A percentile compares a stretch with the other conserved stretches of the same genome.
Evolutionary conservation across 495 filamentous ascomycete species (phyloP).

Genomic region (Apodospora peruviana): DNA sequence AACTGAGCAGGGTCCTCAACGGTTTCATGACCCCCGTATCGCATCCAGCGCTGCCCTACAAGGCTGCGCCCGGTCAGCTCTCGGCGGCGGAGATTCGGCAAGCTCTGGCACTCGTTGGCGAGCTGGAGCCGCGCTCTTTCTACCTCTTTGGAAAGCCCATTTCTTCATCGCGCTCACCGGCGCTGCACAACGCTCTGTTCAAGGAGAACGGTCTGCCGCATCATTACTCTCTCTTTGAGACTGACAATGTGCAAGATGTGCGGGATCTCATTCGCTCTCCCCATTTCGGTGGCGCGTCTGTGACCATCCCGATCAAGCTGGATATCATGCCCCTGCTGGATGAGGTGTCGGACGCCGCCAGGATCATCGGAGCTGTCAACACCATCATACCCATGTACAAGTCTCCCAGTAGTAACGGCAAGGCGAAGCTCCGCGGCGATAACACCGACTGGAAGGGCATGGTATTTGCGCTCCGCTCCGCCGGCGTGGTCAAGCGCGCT

Average conservation of each 20-base stretch:
- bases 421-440: constrained; percentile 61
- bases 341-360: constrained; percentile 69
- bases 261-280: constrained; percentile 60
- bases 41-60: constrained; percentile 81
- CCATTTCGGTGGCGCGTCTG: constrained; percentile 86
- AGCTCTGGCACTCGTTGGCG: constrained; percentile 71
- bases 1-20: constrained; percentile 86
- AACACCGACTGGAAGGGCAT: constrained; percentile 99
- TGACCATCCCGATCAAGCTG: constrained; percentile 93
- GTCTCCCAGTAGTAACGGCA: constrained; percentile 20
- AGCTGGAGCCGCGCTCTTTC: constrained; percentile 71
- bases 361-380: constrained; percentile 88
- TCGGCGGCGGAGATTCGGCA: constrained; percentile 83
- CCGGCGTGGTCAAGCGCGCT: constrained; percentile 58
- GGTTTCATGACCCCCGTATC: constrained; percentile 93
- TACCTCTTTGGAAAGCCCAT: constrained; percentile 87
- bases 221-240: constrained; percentile 75
- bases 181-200: constrained; percentile 86
- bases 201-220: constrained; percentile 76
- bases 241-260: constrained; percentile 58
- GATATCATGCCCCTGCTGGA: constrained; percentile 81
- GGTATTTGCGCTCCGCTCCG: constrained; percentile 69
- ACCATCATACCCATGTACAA: constrained; percentile 63
- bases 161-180: constrained; percentile 71
- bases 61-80: constrained; percentile 91